Percentiles rank a stretch among this genome's conserved stretches.
These are phyloP conservation scores for Isochrysis galbana DNA, from an alignment of 78 protist species.

Conservation along the genomic window DNA sequence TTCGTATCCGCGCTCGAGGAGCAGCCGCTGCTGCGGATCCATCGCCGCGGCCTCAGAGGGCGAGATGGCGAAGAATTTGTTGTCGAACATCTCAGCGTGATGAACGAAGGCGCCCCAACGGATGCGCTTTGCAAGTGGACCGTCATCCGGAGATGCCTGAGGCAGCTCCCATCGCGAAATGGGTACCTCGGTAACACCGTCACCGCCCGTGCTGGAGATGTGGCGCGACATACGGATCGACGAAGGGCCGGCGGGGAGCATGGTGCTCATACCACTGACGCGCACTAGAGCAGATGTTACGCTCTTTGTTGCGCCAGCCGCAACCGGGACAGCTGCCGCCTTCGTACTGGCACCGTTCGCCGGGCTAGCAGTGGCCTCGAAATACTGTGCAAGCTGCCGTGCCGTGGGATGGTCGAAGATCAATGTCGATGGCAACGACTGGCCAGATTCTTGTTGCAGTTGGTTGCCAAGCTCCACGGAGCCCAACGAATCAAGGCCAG, in stretches of 20 bases:
- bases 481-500: conserved; percentile 11
- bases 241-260: neutral
- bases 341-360: neutral
- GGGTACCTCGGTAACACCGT: neutral
- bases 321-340: neutral
- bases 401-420: conserved; percentile 8
- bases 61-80: neutral
- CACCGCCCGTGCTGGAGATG: neutral
- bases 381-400: neutral
- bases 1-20: neutral
- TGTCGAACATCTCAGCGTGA: conserved; percentile 15
- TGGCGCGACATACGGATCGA: neutral
- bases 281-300: neutral
- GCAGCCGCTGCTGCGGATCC: conserved; percentile 44
- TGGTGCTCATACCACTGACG: neutral
- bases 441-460: neutral
- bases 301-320: neutral
- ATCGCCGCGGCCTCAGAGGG: conserved; percentile 23
- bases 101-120: neutral
- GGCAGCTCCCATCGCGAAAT: neutral
- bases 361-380: neutral
- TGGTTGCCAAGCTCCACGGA: neutral
- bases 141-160: neutral
- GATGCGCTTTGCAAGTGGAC: neutral
- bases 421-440: neutral